Base-by-base conservation (phyloP, 345 rosid species). In the Pugionium dolabratum region DNA sequence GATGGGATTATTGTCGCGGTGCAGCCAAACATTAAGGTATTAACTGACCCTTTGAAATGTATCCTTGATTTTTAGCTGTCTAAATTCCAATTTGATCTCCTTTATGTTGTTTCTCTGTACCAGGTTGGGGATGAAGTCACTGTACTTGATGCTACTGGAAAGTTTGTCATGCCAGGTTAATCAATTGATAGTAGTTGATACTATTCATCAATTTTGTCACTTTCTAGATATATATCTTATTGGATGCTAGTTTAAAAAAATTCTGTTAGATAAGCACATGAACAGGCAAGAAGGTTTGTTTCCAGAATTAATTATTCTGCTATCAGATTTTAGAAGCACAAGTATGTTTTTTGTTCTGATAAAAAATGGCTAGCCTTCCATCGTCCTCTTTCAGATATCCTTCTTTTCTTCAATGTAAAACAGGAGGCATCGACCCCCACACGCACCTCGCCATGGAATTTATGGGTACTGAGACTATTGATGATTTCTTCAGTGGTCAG, bases 401-500 rank as follows among this genome's bases (percentile, higher is more conserved):
- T 59, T 60, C 0, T 46, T 8, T 60, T n/a, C 55, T 51, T 40
- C 0, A 9, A 67, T 29, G 39, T 70, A 44, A 18, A 48, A 71
- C 84, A 94, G 96, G 93, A 59, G 99, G 97, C 56, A 90, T 94
- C 66, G 97, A 94, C 66, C 99, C 99, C 0, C 99, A 92, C 74
- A 85, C 98, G 0, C 99, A 94, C 77, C 86, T 94, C 0, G 85
- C 84, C 26, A 78, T 88, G 85, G 93, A 81, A 45, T 87, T 83
- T 62, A 81, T 94, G 97, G 91, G 82, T 55, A 80, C 86, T 1
- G 84, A 83, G 80, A 71, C 95, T 4, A 48, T 85, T 64, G 99
- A 94, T 67, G 96, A 94, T 78, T 94, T 85, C 81, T 88, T 84
- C 84, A 89, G 89, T 79, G 97, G 99, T 72, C 99, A 94, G 81